Base-by-base conservation (phyloP, 805 yeast genomes). In the Schwanniomyces yamadae region DNA sequence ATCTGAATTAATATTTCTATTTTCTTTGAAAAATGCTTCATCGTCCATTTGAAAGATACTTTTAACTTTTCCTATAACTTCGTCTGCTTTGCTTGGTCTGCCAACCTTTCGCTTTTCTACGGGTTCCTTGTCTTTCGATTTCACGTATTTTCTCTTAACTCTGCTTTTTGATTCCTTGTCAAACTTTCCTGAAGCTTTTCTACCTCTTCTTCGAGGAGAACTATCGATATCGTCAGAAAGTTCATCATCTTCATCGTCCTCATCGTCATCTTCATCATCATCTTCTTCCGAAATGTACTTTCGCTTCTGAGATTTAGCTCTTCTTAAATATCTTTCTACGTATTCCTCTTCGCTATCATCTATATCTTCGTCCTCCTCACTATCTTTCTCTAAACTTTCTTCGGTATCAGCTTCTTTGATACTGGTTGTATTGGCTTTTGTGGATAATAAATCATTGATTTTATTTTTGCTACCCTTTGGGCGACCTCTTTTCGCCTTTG, bases 11-110 rank as follows among this genome's bases (percentile, higher is more conserved):
- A 22, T n/a, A 4, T 20, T n/a, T 16, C 32, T 33, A 36, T 36
- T 52, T 6, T 58, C 61, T 11, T 42, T 36, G 40, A 54, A 54
- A 14, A 53, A 39, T 26, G 37, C 50, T 31, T 54, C 54, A 26
- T 61, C 66, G 31, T 61, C 66, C 46, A 46, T 45, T 27, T 61
- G 65, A 32, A 64, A 64, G 9, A 64, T 63, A 45, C 67, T 61
- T 33, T 57, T 51, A 13, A 65, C 55, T 22, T 54, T 47, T 4
- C 56, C 55, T 11, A 50, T 37, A 15, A 59, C 55, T 11, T 37
- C 41, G 14, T 46, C 54, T 2, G 56, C 39, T 32, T 55, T 59
- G 14, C 58, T 50, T 8, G 63, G 63, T 33, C 63, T 42, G 5
- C 64, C 63, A 3, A 54, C 56, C 24, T 38, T 41, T 28, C 30